Evolutionary conservation across 352 stramenopile species (phyloP).

Genomic region (Pythium sukuiense): DNA sequence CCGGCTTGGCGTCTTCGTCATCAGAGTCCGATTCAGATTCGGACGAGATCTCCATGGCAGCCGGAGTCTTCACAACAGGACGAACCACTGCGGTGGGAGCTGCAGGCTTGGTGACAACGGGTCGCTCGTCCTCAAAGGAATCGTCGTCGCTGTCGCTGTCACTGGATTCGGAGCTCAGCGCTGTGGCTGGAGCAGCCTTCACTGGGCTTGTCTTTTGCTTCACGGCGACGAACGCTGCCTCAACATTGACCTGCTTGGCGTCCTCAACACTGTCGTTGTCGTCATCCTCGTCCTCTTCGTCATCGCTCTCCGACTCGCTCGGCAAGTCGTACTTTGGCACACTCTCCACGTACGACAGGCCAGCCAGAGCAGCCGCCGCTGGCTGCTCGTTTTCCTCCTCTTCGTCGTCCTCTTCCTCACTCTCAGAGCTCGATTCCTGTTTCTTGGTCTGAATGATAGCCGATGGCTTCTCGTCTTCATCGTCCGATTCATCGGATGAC

Average conservation of each 20-base stretch:
- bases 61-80: not conserved
- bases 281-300: constrained; percentile 27
- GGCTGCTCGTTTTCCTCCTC: constrained; percentile 6
- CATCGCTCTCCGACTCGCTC: constrained; percentile 45
- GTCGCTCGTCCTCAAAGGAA: constrained; percentile 31
- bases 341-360: constrained; percentile 50
- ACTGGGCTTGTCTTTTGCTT: constrained; percentile 11
- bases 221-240: constrained; percentile 4
- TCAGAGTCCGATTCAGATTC: constrained; percentile 31
- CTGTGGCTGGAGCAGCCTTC: not conserved
- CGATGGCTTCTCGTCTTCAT: constrained; percentile 4
- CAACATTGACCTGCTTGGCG: constrained; percentile 21
- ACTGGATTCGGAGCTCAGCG: constrained; percentile 42
- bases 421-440: constrained; percentile 8
- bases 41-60: constrained; percentile 11
- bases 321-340: constrained; percentile 59
- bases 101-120: constrained; percentile 16
- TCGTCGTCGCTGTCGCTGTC: constrained; percentile 31
- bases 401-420: constrained; percentile 17
- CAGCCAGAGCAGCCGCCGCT: constrained; percentile 7
- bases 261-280: constrained; percentile 28
- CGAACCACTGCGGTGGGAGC: not conserved
- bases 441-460: not conserved
- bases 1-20: constrained; percentile 27
- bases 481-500: constrained; percentile 20